These are phyloP conservation scores for Coemansia sp. DNA, from an alignment of 192 early-diverging fungal genomes.

Conservation along the genomic window DNA sequence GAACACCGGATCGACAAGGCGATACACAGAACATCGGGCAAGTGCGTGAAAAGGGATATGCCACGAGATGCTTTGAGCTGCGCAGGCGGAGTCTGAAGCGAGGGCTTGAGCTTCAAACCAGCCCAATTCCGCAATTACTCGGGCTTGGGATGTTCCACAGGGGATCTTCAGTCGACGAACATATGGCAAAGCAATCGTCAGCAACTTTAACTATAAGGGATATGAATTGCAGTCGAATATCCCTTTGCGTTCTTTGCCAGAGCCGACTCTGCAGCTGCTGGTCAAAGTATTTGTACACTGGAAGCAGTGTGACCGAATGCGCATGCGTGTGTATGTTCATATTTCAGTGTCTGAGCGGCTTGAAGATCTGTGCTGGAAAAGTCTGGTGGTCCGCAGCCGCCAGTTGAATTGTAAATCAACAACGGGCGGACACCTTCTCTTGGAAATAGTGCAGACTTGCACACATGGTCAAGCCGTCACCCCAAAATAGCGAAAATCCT, in stretches of 20 bases:
- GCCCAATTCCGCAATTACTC: background rate
- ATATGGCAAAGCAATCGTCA: background rate
- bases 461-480: background rate
- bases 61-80: background rate
- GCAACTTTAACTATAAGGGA: background rate
- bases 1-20: constrained; percentile 7
- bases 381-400: background rate
- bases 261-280: background rate
- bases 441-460: background rate
- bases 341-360: background rate
- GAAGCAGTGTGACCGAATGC: background rate
- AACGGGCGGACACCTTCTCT: too few relatives aligned
- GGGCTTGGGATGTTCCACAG: background rate
- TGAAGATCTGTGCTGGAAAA: background rate
- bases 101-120: background rate
- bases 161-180: background rate
- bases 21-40: background rate
- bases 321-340: background rate
- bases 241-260: background rate
- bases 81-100: constrained; percentile 1
- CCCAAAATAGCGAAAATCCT: background rate
- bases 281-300: background rate
- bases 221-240: background rate
- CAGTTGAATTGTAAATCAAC: background rate
- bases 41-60: background rate